Percentiles rank a stretch among this genome's conserved stretches.
phyloP scores from a whole-genome alignment of 805 yeast species.

The Candida stauntonica region DNA sequence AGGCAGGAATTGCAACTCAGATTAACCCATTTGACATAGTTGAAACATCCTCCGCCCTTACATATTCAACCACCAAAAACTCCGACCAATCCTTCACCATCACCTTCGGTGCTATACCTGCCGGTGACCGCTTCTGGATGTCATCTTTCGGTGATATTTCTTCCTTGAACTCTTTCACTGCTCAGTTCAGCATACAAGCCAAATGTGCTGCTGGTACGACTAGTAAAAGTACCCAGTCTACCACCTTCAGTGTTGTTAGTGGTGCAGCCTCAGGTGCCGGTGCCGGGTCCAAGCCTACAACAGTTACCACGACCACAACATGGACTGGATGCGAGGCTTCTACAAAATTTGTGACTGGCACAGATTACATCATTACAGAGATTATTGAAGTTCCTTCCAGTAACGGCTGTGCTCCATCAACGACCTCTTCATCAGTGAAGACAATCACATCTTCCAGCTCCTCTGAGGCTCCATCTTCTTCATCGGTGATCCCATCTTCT shows the following conservation, averaged over 20 bases:
- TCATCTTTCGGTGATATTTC: constrained; percentile 1
- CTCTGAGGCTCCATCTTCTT: too few relatives aligned
- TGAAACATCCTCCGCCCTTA: neutral
- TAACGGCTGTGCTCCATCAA: too few relatives aligned
- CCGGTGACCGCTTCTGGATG: constrained; percentile 10
- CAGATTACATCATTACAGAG: constrained; percentile 9
- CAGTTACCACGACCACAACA: constrained; percentile 3
- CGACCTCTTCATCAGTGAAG: too few relatives aligned
- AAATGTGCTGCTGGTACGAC: too few relatives aligned
- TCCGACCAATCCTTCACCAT: neutral
- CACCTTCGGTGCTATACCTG: constrained; percentile 8
- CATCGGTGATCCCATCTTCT: too few relatives aligned
- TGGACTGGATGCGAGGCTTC: constrained; percentile 9
- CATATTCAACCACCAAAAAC: neutral
- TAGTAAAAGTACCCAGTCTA: too few relatives aligned
- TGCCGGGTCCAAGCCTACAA: constrained; percentile 4
- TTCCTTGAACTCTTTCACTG: neutral
- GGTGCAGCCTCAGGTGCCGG: constrained; percentile 13
- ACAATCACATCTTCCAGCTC: too few relatives aligned
- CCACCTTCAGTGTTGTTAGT: constrained; percentile 1
- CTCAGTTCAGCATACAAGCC: too few relatives aligned
- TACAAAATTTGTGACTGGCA: constrained; percentile 11
- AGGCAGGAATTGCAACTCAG: constrained; percentile 1
- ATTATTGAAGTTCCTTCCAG: constrained; percentile 7
- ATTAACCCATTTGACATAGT: constrained; percentile 4